Conservation (phyloP, 495 filamentous ascomycete species). For the Aspergillus homomorphus region DNA sequence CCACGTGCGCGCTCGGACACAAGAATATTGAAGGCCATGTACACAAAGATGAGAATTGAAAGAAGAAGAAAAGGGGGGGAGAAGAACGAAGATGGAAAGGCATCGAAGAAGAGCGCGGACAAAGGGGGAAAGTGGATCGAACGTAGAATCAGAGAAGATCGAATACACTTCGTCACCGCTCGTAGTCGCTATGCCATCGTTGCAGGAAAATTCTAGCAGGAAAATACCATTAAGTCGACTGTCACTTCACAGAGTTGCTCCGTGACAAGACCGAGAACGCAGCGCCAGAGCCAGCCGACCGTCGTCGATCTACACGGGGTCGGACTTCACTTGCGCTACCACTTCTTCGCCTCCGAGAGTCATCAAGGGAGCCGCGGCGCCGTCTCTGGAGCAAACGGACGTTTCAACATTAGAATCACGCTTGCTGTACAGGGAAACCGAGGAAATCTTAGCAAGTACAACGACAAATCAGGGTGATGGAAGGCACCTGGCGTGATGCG, state of each 20-base stretch:
- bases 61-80: slow-evolving; percentile 19
- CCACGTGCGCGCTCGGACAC: slow-evolving; percentile 29
- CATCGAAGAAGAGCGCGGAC: slow-evolving; percentile 17
- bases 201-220: slow-evolving; percentile 30
- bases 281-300: slow-evolving; percentile 38
- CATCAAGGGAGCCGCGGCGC: slow-evolving; percentile 45
- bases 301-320: slow-evolving; percentile 36
- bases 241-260: slow-evolving; percentile 47
- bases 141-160: slow-evolving; percentile 25
- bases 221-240: slow-evolving; percentile 28
- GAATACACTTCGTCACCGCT: slow-evolving; percentile 33
- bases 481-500: slow-evolving; percentile 11
- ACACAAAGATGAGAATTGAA: slow-evolving; percentile 37
- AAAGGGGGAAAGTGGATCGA: slow-evolving; percentile 20
- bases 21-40: slow-evolving; percentile 48
- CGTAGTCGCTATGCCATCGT: slow-evolving; percentile 45
- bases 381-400: slow-evolving; percentile 51
- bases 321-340: slow-evolving; percentile 47
- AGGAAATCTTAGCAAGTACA: slow-evolving; percentile 45
- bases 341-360: slow-evolving; percentile 43
- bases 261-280: slow-evolving; percentile 43
- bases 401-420: slow-evolving; percentile 52
- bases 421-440: slow-evolving; percentile 39
- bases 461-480: slow-evolving; percentile 22
- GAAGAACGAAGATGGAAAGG: slow-evolving; percentile 8